Base-by-base conservation (phyloP, 345 rosid genomes). In the Aquilaria sinensis region DNA sequence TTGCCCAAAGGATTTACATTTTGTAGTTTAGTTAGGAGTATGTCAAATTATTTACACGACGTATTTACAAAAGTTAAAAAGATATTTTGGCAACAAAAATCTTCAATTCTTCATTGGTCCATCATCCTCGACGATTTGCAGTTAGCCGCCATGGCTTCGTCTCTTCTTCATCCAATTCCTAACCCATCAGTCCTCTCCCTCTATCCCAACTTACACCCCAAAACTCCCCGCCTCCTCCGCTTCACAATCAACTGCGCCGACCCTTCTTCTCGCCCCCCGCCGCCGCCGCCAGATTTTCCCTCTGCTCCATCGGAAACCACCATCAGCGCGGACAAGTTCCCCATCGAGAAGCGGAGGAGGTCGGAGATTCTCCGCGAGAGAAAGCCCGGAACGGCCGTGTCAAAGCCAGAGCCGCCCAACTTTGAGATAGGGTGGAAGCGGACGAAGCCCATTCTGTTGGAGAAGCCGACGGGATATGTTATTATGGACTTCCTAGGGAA, bases 401-500 rank as follows among this genome's bases (percentile, higher is more conserved):
- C 61, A 29, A 81, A 77, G 51, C 64, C 75, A 0, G 90, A 92
- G 72, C 97, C 97, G 7, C 96, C 91, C 0, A 92, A 87, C 64
- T 75, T 82, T 34, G 88, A 92, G 72, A 75, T 92, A 9, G 97
- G 97, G 10, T 89, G 98, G 98, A 87, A 65, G 62, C 78, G 98
- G 70, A 92, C 85, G 4, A 85, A 85, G 65, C 80, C 60, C 77
- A 85, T 89, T 14, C 77, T 71, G 68, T 56, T 80, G 50, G 91
- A 87, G 88, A 83, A 81, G 69, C 94, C 98, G 1, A 78, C 65
- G 61, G 98, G 97, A 61, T 79, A 83, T 64, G 89, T 78, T 62
- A 84, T 89, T 62, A 87, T 85, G 85, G 98, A 89, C 62, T 92
- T 89, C 63, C 64, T 92, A 69, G 92, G 80, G 74, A 89, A 89